phyloP scores from a whole-genome alignment of 306 rosid species.

The Vigna nakashimae region DNA sequence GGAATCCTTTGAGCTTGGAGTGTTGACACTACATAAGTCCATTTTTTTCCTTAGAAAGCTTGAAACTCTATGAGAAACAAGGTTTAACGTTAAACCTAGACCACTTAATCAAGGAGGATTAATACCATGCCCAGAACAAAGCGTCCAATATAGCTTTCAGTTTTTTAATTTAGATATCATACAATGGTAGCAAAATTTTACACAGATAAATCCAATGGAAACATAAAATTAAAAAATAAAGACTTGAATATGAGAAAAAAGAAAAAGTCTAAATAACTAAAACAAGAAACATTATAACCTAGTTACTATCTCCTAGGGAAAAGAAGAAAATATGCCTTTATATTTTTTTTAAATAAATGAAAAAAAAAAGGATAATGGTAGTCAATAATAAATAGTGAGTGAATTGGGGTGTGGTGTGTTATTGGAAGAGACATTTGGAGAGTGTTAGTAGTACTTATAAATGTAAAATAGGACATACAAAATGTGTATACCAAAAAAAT shows the following conservation, averaged over 20 bases:
- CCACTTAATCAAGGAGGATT: slow-evolving; percentile 12
- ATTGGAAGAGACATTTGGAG: too few species aligned
- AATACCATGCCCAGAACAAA: slow-evolving; percentile 18
- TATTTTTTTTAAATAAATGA: too few species aligned
- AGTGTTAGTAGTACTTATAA: too few species aligned
- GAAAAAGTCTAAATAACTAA: background rate
- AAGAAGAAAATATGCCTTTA: too few species aligned
- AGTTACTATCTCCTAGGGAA: background rate
- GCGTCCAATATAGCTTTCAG: slow-evolving; percentile 10
- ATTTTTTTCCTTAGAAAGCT: background rate
- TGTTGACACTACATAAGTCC: background rate
- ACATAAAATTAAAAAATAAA: background rate
- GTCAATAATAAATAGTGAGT: too few species aligned
- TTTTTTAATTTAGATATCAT: slow-evolving; percentile 4
- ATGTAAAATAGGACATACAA: too few species aligned
- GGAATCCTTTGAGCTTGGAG: slow-evolving; percentile 12
- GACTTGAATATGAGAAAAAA: background rate
- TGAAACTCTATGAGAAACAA: slow-evolving; percentile 1
- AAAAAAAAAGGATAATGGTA: too few species aligned
- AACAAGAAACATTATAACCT: slow-evolving; percentile 37
- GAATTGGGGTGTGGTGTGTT: too few species aligned
- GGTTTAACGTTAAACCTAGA: background rate
- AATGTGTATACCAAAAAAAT: too few species aligned
- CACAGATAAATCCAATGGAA: slow-evolving; percentile 8
- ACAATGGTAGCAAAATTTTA: background rate